Evolutionary conservation across 805 yeast species (phyloP), one percentile per base, ranked within the genome.

Genomic region (Wickerhamomyces rabaulensis): DNA sequence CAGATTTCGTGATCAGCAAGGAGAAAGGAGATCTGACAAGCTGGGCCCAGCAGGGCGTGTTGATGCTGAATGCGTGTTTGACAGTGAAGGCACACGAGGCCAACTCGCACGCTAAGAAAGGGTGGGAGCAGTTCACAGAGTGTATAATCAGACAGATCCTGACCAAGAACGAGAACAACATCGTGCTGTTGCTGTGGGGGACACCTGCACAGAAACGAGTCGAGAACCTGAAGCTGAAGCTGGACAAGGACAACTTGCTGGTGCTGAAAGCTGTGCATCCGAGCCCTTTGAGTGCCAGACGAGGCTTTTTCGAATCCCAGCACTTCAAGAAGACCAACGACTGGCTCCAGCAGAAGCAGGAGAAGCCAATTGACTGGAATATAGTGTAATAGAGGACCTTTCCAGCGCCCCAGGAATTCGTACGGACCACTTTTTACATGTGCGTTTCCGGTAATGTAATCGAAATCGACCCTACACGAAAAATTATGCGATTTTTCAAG

Each of bases 51-150:
- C 84, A 84, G 54, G 99, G 99, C 4, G 96, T 94, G 2, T 68
- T 94, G 22, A 67, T 94, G 71, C 74, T 94, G 39, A 94, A 94
- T 68, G 82, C 98, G 0, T 82, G 92, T 43, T 69, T 94, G 2
- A 94, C 98, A 0, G 99, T 94, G 0, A 83, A 84, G 49, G 96
- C 96, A 0, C 97, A 92, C 61, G 80, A 82, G 58, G 96, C 99
- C 10, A 89, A 90, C 58, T 89, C 97, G 12, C 99, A 94, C 61
- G 80, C 97, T 0, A 79, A 81, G 29, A 73, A 74, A 54, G 99
- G 99, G 0, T 94, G 99, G 99, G 97, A 91, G 58, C 70, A 69
- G 31, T 90, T 94, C 62, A 94, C 99, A 0, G 87, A 79, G 57
- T 73, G 78, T 27, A 89, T 82, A 1, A 75, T 94, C 13, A 67